Evolutionary conservation across 768 basidiomycete genomes (phyloP).

Genomic region (Pleurotus eryngii): DNA sequence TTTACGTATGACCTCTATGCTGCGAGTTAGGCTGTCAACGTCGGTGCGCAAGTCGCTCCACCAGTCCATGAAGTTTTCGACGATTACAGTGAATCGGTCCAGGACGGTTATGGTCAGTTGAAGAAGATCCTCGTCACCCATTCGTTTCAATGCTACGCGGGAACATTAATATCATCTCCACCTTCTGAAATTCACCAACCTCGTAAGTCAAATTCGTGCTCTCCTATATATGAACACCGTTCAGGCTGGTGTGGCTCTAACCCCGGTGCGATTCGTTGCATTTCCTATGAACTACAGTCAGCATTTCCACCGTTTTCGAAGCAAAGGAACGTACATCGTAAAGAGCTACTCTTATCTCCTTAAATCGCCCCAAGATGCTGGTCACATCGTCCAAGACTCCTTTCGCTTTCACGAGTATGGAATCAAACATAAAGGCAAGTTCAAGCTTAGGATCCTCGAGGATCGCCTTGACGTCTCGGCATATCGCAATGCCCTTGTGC

Average conservation of each 20-base stretch:
- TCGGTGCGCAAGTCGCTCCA: background rate
- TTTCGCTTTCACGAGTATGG: background rate
- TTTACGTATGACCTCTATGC: background rate
- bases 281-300: background rate
- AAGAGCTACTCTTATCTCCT: background rate
- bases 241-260: too few species aligned
- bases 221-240: too few species aligned
- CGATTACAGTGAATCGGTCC: background rate
- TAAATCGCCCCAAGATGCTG: background rate
- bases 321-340: background rate
- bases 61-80: slow-evolving; percentile 1
- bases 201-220: too few species aligned
- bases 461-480: background rate
- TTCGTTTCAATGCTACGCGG: background rate
- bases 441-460: background rate
- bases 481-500: background rate
- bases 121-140: background rate
- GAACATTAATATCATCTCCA: too few species aligned
- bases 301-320: too few species aligned
- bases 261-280: background rate
- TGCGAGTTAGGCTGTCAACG: background rate
- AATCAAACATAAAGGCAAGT: background rate
- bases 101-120: background rate
- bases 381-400: background rate
- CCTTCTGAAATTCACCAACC: too few species aligned